Evolutionary conservation across 2,329 filamentous ascomycete species (phyloP), one percentile per base, ranked within the genome.

Genomic region (Diaporthe vexans): DNA sequence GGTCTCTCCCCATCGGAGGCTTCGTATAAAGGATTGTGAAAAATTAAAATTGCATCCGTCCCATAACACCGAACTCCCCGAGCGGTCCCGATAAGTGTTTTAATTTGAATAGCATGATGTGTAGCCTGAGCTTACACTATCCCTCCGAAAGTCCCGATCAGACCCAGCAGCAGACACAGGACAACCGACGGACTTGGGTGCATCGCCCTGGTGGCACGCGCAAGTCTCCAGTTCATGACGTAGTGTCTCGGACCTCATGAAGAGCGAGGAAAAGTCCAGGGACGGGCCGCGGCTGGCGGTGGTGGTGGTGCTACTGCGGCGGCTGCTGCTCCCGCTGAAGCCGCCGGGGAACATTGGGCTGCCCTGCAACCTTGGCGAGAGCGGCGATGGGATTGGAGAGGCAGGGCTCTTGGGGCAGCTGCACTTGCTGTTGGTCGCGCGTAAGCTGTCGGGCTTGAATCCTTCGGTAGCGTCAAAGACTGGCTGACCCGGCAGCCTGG

Each of bases 251-350:
- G 69, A 71, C 51, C 46, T 71, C 69, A 71, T 71, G 40, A 61
- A 71, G 15, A 71, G 57, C 21, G 69, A 71, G 13, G 69, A 71
- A n/a, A 71, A 71, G 43, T 71, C 69, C 69, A 71, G 29, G 19
- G 69, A 71, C 4, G 69, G 69, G 43, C 69, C 69, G 26, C 69
- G 48, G 40, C 35, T 29, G 51, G 17, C 13, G 65, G 46, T 56
- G 51, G 1, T 58, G 54, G 8, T 52, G 43, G 40, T 52, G 29
- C 67, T 48, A 33, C 21, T 17, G 11, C 43, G 40, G 35, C 63
- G 48, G 33, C n/a, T 24, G 29, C 43, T 26, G 46, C 29, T 24
- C 43, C 4, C 10, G 48, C 17, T n/a, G 46, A 21, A 21, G 19
- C 46, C 26, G 51, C 67, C 56, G 43, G 59, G 46, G 24, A 37